These are phyloP conservation scores for Lactarius akahatsu DNA, from an alignment of 768 basidiomycete genomes.

Conservation along the genomic window DNA sequence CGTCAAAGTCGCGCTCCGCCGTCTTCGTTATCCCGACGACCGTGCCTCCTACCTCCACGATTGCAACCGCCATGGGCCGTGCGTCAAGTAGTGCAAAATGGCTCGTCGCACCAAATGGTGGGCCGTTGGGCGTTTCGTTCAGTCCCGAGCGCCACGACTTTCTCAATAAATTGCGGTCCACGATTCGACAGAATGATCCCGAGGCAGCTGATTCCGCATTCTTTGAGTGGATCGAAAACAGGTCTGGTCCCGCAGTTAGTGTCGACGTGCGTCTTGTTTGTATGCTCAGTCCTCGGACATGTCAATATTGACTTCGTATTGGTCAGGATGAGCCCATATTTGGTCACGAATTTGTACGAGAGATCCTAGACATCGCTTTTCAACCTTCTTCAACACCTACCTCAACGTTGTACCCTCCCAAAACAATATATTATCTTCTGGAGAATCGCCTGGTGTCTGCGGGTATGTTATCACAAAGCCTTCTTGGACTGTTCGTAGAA, in stretches of 20 bases:
- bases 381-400: conserved; percentile 40
- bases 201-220: conserved; percentile 60
- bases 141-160: conserved; percentile 37
- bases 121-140: conserved; percentile 14
- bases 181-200: conserved; percentile 45
- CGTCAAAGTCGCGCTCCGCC: conserved; percentile 42
- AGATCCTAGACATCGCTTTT: conserved; percentile 52
- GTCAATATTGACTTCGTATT: not conserved
- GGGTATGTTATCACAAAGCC: conserved; percentile 59
- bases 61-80: conserved; percentile 62
- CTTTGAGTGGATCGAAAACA: conserved; percentile 53
- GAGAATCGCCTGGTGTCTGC: conserved; percentile 54
- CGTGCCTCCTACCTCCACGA: conserved; percentile 54
- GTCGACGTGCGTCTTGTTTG: not conserved
- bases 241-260: not conserved
- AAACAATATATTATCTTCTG: conserved; percentile 58
- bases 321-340: conserved; percentile 27
- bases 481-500: conserved; percentile 52
- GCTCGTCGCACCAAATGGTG: conserved; percentile 36
- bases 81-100: conserved; percentile 46
- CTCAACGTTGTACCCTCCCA: conserved; percentile 49
- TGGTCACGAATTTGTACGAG: conserved; percentile 58
- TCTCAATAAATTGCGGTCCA: conserved; percentile 40
- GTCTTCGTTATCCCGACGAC: conserved; percentile 60
- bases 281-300: not conserved